A percentile compares a stretch with the other conserved stretches of the same genome.
Conservation (phyloP, 148 eudicot genomes). For the Rhododendron molle region DNA sequence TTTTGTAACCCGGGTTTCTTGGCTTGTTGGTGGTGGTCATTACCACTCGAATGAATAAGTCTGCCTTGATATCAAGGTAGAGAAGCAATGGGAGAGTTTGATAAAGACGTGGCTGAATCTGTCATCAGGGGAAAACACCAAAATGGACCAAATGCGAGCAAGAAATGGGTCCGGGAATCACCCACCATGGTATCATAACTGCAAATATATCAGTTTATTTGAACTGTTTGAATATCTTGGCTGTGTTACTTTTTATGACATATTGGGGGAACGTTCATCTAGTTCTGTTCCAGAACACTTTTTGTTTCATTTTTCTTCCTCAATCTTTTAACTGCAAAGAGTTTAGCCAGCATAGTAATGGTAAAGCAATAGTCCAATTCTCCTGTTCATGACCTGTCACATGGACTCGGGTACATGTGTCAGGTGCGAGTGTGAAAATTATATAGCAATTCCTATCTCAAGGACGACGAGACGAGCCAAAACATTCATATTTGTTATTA, state of each 20-base stretch:
- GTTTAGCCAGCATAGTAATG: not conserved
- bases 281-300: not conserved
- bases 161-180: slow-evolving; percentile 62
- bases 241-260: not conserved
- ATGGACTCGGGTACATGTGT: not conserved
- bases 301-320: not conserved
- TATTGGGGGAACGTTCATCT: not conserved
- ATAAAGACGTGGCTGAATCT: slow-evolving; percentile 15
- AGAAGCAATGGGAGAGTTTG: slow-evolving; percentile 26
- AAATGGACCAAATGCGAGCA: slow-evolving; percentile 36
- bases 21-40: not conserved
- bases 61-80: not conserved
- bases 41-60: not conserved
- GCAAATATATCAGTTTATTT: not conserved
- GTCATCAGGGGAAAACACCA: slow-evolving; percentile 36
- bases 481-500: not conserved
- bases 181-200: slow-evolving; percentile 49
- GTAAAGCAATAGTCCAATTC: not conserved
- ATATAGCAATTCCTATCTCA: not conserved
- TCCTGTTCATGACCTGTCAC: not conserved
- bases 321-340: not conserved
- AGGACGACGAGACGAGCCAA: not conserved
- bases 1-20: not conserved
- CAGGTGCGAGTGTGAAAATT: not conserved
- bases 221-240: not conserved